Base-by-base conservation (phyloP, 2,329 filamentous ascomycete species). In the Epichloe coenophiala region DNA sequence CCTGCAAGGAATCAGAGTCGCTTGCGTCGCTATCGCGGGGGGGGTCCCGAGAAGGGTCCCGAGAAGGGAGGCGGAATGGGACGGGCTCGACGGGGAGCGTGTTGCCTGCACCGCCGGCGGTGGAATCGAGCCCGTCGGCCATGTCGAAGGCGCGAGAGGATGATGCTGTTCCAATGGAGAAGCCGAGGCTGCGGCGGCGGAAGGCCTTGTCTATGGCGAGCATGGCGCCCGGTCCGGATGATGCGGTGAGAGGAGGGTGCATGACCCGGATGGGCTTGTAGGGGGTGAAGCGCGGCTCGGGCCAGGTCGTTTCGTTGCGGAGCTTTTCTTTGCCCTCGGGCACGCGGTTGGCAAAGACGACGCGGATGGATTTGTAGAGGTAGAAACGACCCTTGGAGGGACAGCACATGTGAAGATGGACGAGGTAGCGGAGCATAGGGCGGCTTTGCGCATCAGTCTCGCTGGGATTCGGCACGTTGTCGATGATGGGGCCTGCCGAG, bases 341-440 rank as follows among this genome's bases (percentile, higher is more conserved):
- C 0, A 96, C 91, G 27, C 93, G 81, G 63, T 97, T 97, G 49
- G 93, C 93, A 64, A 98, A 98, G 3, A 98, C 91, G 37, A 97
- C 88, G 13, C 93, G 83, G 52, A 97, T 86, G 59, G 81, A 88
- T 60, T 93, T 94, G 71, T 97, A 93, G 5, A 98, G 73, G 60
- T 89, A 97, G 64, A 83, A 95, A 12, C 90, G 81, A 5, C 87
- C 88, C 55, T 83, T 86, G 0, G 83, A 80, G 1, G 88, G 85
- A 60, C 84, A 91, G 67, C 91, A 97, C 51, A 98, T 93, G 63
- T 97, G 88, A 47, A 98, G 63, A 62, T 98, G 93, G 49, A 95
- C 81, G 17, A 98, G 75, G 65, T 98, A 97, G 48, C 93, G 81
- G 38, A 98, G 71, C 19, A 85, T 86, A 0, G 88, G 86, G 39